These are phyloP conservation scores for Nematocida displodere DNA, from an alignment of 371 early-diverging fungal species.

Conservation along the genomic window DNA sequence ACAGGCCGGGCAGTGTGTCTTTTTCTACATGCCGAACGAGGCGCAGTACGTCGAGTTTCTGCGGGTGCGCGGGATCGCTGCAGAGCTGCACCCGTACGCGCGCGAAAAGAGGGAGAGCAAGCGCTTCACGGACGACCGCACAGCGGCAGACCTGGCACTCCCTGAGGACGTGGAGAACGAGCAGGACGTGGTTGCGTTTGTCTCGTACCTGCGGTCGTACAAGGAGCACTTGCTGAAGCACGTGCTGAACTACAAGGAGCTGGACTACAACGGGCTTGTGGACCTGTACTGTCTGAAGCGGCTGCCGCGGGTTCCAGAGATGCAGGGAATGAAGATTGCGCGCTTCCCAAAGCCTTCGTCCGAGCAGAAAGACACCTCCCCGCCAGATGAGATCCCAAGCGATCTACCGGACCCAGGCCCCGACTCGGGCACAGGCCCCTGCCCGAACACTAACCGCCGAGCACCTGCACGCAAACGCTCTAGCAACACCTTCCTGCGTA, in stretches of 20 bases:
- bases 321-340: slow-evolving; percentile 50
- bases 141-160: background rate
- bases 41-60: slow-evolving; percentile 55
- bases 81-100: background rate
- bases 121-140: background rate
- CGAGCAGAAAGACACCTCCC: background rate
- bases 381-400: background rate
- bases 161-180: slow-evolving; percentile 24
- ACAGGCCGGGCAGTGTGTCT: slow-evolving; percentile 73
- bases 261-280: slow-evolving; percentile 55
- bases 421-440: background rate
- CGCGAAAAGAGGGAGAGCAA: background rate
- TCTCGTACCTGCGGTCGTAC: slow-evolving; percentile 64
- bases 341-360: slow-evolving; percentile 18
- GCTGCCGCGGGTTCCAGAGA: slow-evolving; percentile 60
- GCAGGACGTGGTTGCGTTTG: slow-evolving; percentile 62
- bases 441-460: background rate
- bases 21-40: slow-evolving; percentile 62
- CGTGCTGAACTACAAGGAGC: slow-evolving; percentile 60
- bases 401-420: background rate
- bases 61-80: slow-evolving; percentile 34
- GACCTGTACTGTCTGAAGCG: slow-evolving; percentile 55
- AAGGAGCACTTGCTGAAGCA: slow-evolving; percentile 63
- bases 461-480: background rate
- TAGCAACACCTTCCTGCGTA: background rate